Percentiles rank a stretch among this genome's conserved stretches.
Conservation (phyloP, 75 land plant genomes). For the Cupressus sempervirens region DNA sequence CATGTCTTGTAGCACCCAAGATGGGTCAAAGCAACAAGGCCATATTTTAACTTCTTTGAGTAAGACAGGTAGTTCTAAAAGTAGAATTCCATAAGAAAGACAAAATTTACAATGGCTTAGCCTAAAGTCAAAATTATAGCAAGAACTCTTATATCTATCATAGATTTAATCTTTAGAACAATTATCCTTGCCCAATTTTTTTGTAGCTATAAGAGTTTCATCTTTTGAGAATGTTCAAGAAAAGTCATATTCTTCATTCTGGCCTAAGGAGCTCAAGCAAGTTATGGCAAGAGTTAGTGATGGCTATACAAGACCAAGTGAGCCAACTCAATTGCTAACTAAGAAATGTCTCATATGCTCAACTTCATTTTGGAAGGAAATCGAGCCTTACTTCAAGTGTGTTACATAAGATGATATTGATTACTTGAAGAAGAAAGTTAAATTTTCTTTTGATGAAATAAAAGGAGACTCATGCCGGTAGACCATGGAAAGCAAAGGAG, state of each 20-base stretch:
- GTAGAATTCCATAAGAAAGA: conserved; percentile 21
- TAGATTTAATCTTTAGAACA: conserved; percentile 43
- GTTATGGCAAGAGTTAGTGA: conserved; percentile 51
- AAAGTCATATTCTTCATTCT: conserved; percentile 16
- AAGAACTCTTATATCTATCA: conserved; percentile 45
- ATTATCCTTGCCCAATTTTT: conserved; percentile 29
- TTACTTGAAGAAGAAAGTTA: no score
- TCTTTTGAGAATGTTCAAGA: conserved; percentile 41
- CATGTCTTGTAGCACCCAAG: conserved; percentile 56
- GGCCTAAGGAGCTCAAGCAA: conserved; percentile 61
- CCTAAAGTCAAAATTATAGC: neutral
- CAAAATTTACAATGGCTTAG: neutral
- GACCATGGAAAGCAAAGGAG: no score
- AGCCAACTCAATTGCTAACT: no score
- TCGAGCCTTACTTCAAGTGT: no score
- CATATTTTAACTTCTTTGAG: conserved; percentile 14
- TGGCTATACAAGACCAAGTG: neutral
- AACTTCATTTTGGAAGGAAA: no score
- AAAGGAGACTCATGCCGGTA: no score
- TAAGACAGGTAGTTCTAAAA: conserved; percentile 60
- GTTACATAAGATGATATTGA: no score
- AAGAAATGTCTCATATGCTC: no score
- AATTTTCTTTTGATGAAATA: no score
- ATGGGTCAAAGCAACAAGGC: conserved; percentile 41
- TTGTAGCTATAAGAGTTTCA: conserved; percentile 19